Evolutionary conservation across 306 rosid genomes (phyloP).

Genomic region (Vigna hirtella): DNA sequence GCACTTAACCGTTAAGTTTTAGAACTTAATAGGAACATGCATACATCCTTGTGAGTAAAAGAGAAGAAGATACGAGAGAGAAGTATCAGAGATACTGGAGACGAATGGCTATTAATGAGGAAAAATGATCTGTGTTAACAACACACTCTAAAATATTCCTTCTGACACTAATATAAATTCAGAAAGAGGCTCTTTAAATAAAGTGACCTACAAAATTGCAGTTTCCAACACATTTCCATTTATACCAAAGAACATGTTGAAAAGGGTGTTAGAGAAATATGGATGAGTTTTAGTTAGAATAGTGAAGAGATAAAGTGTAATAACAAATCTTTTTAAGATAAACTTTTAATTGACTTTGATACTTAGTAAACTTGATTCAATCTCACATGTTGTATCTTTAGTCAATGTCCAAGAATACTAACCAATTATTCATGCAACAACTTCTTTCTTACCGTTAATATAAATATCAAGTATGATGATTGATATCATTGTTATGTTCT

Average conservation of each 20-base stretch:
- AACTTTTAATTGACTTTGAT: no score
- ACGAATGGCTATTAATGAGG: not conserved
- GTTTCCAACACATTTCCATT: no score
- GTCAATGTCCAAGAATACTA: not conserved
- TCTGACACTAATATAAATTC: no score
- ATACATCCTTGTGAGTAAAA: not conserved
- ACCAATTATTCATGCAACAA: not conserved
- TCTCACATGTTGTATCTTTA: no score
- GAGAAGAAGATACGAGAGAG: not conserved
- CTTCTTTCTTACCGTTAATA: constrained; percentile 5
- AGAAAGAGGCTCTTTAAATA: no score
- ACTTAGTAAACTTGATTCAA: no score
- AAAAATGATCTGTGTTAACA: not conserved
- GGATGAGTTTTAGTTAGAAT: not conserved
- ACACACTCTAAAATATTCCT: no score
- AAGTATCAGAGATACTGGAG: not conserved
- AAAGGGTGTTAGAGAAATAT: not conserved
- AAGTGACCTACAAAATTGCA: no score
- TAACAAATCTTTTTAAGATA: no score
- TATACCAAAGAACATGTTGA: no score
- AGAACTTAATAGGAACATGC: constrained; percentile 16
- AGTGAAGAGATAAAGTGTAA: not conserved
- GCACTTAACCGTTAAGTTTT: not conserved
- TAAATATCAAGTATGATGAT: not conserved
- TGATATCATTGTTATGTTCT: constrained; percentile 21